Percentiles rank a stretch among this genome's conserved stretches.
Conservation (phyloP, 805 yeast species). For the Ogataea saltuana region DNA sequence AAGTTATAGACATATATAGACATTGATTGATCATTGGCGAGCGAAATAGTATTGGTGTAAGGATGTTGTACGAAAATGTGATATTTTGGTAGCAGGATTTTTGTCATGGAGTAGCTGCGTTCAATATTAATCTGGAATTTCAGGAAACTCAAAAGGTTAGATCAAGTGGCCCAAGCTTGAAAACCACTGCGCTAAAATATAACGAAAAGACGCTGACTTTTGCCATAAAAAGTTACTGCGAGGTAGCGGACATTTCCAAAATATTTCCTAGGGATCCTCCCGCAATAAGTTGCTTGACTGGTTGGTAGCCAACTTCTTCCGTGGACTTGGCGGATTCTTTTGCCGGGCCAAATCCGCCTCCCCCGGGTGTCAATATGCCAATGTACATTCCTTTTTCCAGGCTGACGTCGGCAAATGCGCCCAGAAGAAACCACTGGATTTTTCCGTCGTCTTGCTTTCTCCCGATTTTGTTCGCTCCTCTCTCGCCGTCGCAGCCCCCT, state of each 20-base stretch:
- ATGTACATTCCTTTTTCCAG: constrained; percentile 40
- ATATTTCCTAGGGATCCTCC: constrained; percentile 3
- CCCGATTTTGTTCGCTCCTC: constrained; percentile 43
- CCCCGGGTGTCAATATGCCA: constrained; percentile 42
- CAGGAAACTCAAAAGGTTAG: too few species aligned
- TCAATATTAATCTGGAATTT: too few species aligned
- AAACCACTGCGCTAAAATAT: too few species aligned
- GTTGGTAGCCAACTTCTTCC: not conserved
- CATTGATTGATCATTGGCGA: constrained; percentile 20
- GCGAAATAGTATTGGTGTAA: too few species aligned
- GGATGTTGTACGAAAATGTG: too few species aligned
- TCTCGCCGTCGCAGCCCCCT: constrained; percentile 51
- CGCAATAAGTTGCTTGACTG: too few species aligned
- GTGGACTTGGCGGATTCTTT: not conserved
- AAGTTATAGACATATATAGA: too few species aligned
- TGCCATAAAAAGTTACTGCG: constrained; percentile 5
- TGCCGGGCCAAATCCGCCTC: constrained; percentile 42
- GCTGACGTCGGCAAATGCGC: constrained; percentile 40
- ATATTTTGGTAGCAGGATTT: too few species aligned
- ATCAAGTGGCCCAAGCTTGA: too few species aligned
- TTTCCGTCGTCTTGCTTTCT: constrained; percentile 30
- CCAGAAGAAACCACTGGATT: constrained; percentile 36
- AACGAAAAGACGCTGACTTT: too few species aligned
- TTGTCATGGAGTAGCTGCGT: too few species aligned
- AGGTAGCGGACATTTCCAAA: constrained; percentile 1